phyloP scores from a whole-genome alignment of 352 stramenopile genomes.

The Globisporangium alternatum region DNA sequence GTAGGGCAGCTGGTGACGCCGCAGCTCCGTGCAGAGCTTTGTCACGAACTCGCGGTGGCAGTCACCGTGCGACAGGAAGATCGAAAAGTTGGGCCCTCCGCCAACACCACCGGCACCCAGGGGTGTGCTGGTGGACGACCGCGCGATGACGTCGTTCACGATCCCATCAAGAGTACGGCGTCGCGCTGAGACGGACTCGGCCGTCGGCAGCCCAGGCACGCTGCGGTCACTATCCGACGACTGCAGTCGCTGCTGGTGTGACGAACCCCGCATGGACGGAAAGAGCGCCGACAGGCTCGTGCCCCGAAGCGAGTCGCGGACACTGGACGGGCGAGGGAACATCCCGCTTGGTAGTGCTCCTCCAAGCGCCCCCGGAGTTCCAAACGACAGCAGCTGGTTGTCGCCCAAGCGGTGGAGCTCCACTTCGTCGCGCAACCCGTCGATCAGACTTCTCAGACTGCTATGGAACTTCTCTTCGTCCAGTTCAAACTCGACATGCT shows the following conservation, averaged over 20 bases:
- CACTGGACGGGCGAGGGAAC: slow-evolving; percentile 11
- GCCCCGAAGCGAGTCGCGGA: slow-evolving; percentile 16
- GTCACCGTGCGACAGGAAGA: slow-evolving; percentile 79
- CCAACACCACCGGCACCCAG: slow-evolving; percentile 2
- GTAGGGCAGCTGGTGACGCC: slow-evolving; percentile 41
- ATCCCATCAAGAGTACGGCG: slow-evolving; percentile 47
- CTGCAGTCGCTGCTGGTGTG: slow-evolving; percentile 12
- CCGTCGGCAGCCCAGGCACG: neutral
- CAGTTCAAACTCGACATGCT: slow-evolving; percentile 45
- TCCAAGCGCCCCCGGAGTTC: slow-evolving; percentile 20
- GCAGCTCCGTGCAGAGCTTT: slow-evolving; percentile 49
- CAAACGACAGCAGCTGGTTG: slow-evolving; percentile 17
- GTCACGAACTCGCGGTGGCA: slow-evolving; percentile 70
- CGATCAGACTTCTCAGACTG: slow-evolving; percentile 62
- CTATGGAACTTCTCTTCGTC: slow-evolving; percentile 67
- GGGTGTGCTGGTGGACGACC: slow-evolving; percentile 9
- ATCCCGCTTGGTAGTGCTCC: slow-evolving; percentile 13
- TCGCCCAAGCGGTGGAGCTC: slow-evolving; percentile 56
- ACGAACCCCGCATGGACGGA: slow-evolving; percentile 10
- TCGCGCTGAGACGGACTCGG: slow-evolving; percentile 1
- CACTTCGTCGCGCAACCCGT: slow-evolving; percentile 73
- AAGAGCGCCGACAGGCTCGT: slow-evolving; percentile 14
- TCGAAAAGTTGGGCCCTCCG: slow-evolving; percentile 26
- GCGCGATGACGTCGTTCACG: slow-evolving; percentile 51
- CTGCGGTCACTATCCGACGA: slow-evolving; percentile 4